Conservation (phyloP, 805 yeast species). For the Spathaspora girioi region DNA sequence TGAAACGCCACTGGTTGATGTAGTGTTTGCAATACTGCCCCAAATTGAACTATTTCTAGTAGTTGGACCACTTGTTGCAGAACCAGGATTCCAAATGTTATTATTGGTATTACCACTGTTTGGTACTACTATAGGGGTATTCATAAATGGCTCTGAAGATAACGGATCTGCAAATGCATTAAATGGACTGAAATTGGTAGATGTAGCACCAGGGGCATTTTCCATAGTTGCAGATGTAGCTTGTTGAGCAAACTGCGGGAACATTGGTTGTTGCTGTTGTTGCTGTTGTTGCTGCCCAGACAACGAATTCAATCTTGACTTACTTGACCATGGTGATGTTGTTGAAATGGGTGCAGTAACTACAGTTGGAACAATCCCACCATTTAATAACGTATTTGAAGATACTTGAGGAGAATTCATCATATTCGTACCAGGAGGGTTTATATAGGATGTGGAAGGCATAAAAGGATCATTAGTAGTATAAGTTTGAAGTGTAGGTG, state of each 20-base stretch:
- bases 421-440: not conserved
- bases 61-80: slow-evolving; percentile 4
- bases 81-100: slow-evolving; percentile 8
- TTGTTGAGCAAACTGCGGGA: not conserved
- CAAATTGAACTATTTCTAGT: slow-evolving; percentile 29
- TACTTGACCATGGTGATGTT: slow-evolving; percentile 9
- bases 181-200: slow-evolving; percentile 16
- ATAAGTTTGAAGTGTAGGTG: not conserved
- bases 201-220: not conserved
- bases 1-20: slow-evolving; percentile 2
- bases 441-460: not conserved
- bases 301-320: slow-evolving; percentile 9
- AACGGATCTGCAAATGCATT: slow-evolving; percentile 7
- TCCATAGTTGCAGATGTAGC: slow-evolving; percentile 1
- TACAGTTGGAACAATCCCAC: not conserved
- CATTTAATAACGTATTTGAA: not conserved
- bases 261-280: not conserved
- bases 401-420: not conserved
- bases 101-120: slow-evolving; percentile 1
- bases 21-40: slow-evolving; percentile 13
- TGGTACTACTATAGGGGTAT: slow-evolving; percentile 1
- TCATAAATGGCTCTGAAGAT: slow-evolving; percentile 1
- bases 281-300: slow-evolving; percentile 3
- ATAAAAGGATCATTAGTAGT: slow-evolving; percentile 1
- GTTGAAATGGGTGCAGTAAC: not conserved